Evolutionary conservation across 1,284 basidiomycete genomes (phyloP).

Genomic region (Microbotryomycetes sp.): DNA sequence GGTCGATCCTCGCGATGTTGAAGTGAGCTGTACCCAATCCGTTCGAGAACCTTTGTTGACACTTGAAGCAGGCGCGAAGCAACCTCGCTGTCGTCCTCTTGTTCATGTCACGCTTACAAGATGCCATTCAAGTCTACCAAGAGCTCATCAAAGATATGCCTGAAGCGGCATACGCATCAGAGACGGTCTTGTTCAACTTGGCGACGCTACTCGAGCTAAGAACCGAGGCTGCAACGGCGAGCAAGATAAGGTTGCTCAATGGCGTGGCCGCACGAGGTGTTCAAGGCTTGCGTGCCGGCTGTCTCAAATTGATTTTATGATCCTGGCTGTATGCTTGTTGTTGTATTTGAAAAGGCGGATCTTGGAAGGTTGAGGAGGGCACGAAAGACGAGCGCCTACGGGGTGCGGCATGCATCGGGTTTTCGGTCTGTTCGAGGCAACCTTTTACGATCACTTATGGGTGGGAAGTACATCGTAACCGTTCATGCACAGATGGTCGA

Average conservation of each 20-base stretch:
- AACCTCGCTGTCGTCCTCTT: constrained; percentile 64
- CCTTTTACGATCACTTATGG: too few species aligned
- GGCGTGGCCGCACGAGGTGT: background rate
- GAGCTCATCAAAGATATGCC: background rate
- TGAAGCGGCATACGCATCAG: background rate
- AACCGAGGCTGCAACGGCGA: constrained; percentile 1
- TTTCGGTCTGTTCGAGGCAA: too few species aligned
- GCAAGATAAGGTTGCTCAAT: constrained; percentile 4
- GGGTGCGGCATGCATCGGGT: too few species aligned
- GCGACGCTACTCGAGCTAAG: constrained; percentile 7
- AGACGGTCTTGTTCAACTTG: constrained; percentile 5
- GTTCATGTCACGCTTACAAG: constrained; percentile 59
- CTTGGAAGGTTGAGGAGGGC: too few species aligned
- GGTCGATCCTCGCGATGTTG: constrained; percentile 53
- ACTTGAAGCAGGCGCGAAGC: constrained; percentile 55
- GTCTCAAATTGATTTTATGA: background rate
- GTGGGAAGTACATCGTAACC: too few species aligned
- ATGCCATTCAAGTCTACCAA: constrained; percentile 35
- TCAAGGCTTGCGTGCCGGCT: background rate
- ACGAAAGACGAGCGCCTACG: too few species aligned
- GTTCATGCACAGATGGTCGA: too few species aligned
- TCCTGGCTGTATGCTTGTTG: background rate
- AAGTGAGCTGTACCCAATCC: too few species aligned
- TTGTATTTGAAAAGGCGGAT: too few species aligned
- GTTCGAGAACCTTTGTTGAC: background rate